Base-by-base conservation (phyloP, 2,329 filamentous ascomycete genomes). In the Neonectria coccinea region DNA sequence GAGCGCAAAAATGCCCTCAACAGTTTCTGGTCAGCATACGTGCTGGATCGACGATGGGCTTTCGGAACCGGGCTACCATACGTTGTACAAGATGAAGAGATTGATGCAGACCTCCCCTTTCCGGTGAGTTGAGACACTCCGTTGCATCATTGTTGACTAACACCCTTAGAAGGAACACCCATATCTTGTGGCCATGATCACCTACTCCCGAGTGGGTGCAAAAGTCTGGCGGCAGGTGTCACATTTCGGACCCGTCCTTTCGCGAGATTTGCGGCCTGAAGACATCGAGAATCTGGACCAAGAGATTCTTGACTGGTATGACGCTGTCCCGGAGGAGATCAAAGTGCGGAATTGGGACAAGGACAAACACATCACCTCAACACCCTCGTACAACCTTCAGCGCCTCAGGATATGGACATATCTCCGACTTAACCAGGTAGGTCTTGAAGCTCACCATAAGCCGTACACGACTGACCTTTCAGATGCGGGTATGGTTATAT, bases 41-140 rank as follows among this genome's bases (percentile, higher is more conserved):
- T 94, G 4, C 83, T 97, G 42, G 94, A 97, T 76, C 85, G 93
- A 42, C 86, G 94, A 55, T 97, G 93, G 93, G 93, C 91, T 67
- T 93, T 97, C 71, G 92, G 91, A n/a, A 94, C 92, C 0, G 94
- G 94, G 0, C 85, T 97, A 77, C 94, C 94, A 0, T 97, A 93
- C 79, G 90, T 92, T 2, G 83, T 97, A 39, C 91, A 95, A 69
- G 94, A 97, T 73, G 87, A 92, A 16, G 93, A 97, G 74, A 92
- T 97, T 65, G 94, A 97, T 73, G 88, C 90, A 0, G 86, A 87
- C 56, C 80, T 97, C 22, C 93, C 92, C 2, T 89, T 92, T 73
- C 94, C 94, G 29, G 93, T 97, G 81, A 80, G 86, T 79, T 10
- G 1, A 18, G 10, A 8, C 44, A 1, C 9, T 42, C 39, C 9